Evolutionary conservation across 169 alveolate species (phyloP).

Genomic region (Theileria equi): DNA sequence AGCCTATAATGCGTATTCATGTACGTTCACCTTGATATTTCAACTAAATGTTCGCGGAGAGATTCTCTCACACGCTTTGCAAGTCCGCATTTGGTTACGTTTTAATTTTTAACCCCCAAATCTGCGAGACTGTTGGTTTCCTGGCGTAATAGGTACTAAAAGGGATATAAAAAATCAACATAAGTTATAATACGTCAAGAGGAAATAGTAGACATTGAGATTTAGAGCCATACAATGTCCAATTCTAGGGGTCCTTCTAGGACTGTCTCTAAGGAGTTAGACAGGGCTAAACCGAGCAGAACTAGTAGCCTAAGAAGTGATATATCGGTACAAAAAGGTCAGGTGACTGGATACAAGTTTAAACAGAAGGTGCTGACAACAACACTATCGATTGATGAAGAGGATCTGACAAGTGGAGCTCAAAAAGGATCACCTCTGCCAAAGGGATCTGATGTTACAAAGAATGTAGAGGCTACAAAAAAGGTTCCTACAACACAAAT

Average conservation of each 20-base stretch:
- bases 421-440: not conserved
- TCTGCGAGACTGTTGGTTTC: too few species aligned
- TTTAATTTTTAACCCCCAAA: too few species aligned
- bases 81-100: too few species aligned
- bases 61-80: too few species aligned
- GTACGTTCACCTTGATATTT: too few species aligned
- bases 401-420: not conserved
- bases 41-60: too few species aligned
- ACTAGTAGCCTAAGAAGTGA: not conserved
- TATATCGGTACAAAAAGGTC: not conserved
- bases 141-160: too few species aligned
- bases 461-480: not conserved
- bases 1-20: too few species aligned
- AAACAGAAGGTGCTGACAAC: not conserved
- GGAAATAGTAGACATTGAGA: too few species aligned
- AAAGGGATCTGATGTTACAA: not conserved
- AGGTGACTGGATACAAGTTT: not conserved
- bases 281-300: not conserved
- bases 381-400: slow-evolving; percentile 1
- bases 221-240: slow-evolving; percentile 9
- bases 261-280: slow-evolving; percentile 17
- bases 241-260: not conserved
- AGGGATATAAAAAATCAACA: too few species aligned
- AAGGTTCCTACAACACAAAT: not conserved
- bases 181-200: too few species aligned